A percentile compares a stretch with the other conserved stretches of the same genome.
Evolutionary conservation across 2,329 filamentous ascomycete species (phyloP).

Genomic region (Colletotrichum incanum): DNA sequence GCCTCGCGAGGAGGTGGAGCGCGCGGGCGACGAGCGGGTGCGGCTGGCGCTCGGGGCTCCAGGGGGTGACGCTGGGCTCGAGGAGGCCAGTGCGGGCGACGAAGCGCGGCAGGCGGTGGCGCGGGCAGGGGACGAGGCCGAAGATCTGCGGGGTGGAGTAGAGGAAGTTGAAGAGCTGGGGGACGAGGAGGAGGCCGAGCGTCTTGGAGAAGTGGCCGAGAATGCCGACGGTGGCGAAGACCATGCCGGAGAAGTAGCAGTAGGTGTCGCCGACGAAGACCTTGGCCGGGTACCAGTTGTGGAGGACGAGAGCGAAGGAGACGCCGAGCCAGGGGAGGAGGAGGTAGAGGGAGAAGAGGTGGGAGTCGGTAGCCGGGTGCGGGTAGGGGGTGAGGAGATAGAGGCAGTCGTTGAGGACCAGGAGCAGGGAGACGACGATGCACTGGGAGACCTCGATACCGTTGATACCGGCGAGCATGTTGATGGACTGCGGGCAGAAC

Average conservation of each 20-base stretch:
- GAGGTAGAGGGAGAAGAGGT: slow-evolving; percentile 96
- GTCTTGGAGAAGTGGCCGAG: slow-evolving; percentile 99
- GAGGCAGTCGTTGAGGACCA: slow-evolving; percentile 88
- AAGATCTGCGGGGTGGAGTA: slow-evolving; percentile 96
- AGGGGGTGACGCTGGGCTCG: slow-evolving; percentile 88
- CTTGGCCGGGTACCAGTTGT: slow-evolving; percentile 96
- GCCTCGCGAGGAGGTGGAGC: slow-evolving; percentile 77
- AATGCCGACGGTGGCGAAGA: slow-evolving; percentile 97
- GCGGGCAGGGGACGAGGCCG: slow-evolving; percentile 89
- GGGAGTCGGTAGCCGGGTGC: slow-evolving; percentile 94
- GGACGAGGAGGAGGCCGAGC: slow-evolving; percentile 88
- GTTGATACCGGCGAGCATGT: slow-evolving; percentile 99
- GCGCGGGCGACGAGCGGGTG: slow-evolving; percentile 72
- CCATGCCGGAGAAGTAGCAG: slow-evolving; percentile 99
- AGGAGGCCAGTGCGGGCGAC: slow-evolving; percentile 87
- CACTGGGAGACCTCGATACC: slow-evolving; percentile 97
- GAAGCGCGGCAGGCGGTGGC: slow-evolving; percentile 92
- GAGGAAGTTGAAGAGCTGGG: slow-evolving; percentile 96
- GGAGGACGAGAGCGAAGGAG: slow-evolving; percentile 85
- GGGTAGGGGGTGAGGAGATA: slow-evolving; percentile 89
- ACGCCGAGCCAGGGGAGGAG: slow-evolving; percentile 95
- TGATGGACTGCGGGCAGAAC: slow-evolving; percentile 99
- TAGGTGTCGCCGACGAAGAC: slow-evolving; percentile 99
- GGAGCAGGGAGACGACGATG: slow-evolving; percentile 86
- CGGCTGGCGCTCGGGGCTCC: slow-evolving; percentile 78